Evolutionary conservation across 2,329 filamentous ascomycete species (phyloP), one percentile per base, ranked within the genome.

Genomic region (Cladosporium velox): DNA sequence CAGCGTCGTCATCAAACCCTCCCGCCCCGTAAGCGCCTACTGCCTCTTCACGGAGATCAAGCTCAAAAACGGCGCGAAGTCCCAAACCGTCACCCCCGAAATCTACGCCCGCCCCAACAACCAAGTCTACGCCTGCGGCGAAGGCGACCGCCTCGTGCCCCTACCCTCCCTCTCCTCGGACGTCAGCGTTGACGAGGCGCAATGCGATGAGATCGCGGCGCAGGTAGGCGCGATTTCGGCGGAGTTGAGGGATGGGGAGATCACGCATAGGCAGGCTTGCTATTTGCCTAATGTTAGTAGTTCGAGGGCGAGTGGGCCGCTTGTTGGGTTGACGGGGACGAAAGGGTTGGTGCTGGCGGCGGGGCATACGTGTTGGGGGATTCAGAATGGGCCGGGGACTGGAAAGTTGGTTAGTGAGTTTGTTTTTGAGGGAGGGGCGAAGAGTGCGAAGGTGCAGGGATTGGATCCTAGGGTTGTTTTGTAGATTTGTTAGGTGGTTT

Each of bases 321-420:
- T 98, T 59, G 85, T 98, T 28, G 95, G 95, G 0, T 81, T 84
- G 63, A 93, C 93, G 8, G 85, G 86, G 1, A 87, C 90, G 0
- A 86, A 87, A 7, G 93, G 93, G 0, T 74, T 98, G 52, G 89
- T 90, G 77, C 83, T 98, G 67, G 95, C 95, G 0, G 86, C 92
- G 0, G 95, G 95, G 0, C 95, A 99, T 81, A 97, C 93, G 1
- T 98, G 94, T 80, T 99, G 95, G 95, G 95, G 95, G 0, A 97
- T 99, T 26, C 94, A 98, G 80, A 98, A 99, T 80, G 92, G 89
- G 0, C 93, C 94, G 1, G 95, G 86, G 1, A 98, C 94, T 41
- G 81, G 79, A 1, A 81, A 79, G 70, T 66, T 81, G 70, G 72
- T 84, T 60, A 77, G 74, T 70, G 81, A 83, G 73, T 74, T 82